These are phyloP conservation scores for Angomonas desouzai DNA, from an alignment of 208 protist species.

Conservation along the genomic window DNA sequence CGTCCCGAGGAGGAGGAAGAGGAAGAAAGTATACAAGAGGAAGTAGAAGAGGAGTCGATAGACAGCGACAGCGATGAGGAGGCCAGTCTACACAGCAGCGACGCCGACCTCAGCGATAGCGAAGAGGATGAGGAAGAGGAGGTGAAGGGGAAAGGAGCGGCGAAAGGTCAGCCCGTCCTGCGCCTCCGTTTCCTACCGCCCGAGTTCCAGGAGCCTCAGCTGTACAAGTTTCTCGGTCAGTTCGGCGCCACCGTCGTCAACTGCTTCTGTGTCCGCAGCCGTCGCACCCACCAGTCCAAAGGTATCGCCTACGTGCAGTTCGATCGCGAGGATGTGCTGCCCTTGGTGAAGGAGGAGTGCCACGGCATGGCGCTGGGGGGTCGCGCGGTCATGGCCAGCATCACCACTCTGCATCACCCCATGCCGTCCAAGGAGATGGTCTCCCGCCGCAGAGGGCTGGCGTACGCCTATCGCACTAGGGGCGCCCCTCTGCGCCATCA, in stretches of 20 bases:
- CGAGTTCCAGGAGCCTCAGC: slow-evolving; percentile 84
- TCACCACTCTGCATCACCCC: slow-evolving; percentile 57
- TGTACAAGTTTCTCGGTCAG: slow-evolving; percentile 85
- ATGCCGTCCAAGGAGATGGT: slow-evolving; percentile 75
- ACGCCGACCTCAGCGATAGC: slow-evolving; percentile 19
- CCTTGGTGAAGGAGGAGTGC: slow-evolving; percentile 77
- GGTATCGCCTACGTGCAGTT: slow-evolving; percentile 89
- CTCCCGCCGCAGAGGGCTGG: slow-evolving; percentile 43
- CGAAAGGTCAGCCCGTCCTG: slow-evolving; percentile 37
- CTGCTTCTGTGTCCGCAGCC: slow-evolving; percentile 87
- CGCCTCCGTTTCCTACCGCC: slow-evolving; percentile 77
- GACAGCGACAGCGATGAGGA: slow-evolving; percentile 17
- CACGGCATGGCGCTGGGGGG: slow-evolving; percentile 84
- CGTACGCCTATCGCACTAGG: slow-evolving; percentile 62
- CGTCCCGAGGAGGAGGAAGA: slow-evolving; percentile 16
- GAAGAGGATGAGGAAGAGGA: slow-evolving; percentile 43
- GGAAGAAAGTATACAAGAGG: slow-evolving; percentile 21
- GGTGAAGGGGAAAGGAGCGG: slow-evolving; percentile 28
- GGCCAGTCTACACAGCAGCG: slow-evolving; percentile 26
- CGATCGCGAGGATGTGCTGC: slow-evolving; percentile 59
- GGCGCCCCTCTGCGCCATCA: slow-evolving; percentile 58
- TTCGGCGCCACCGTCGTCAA: slow-evolving; percentile 80
- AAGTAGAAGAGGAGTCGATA: slow-evolving; percentile 17
- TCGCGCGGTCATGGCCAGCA: slow-evolving; percentile 51
- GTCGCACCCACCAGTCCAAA: slow-evolving; percentile 78